Conservation (phyloP, 1,284 basidiomycete species). For the Uromyces viciae-fabae region DNA sequence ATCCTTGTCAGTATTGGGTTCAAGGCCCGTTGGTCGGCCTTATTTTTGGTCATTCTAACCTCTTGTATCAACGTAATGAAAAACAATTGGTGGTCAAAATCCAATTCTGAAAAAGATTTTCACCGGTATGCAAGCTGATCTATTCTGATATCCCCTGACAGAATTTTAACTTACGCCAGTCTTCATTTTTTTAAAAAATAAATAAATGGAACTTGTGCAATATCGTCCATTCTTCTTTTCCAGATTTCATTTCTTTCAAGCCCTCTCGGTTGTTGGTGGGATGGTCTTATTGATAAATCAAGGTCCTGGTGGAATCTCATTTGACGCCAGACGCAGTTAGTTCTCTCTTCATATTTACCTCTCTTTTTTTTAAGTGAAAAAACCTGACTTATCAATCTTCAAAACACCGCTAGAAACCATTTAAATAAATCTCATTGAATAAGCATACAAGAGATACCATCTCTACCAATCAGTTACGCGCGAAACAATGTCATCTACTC, state of each 20-base stretch:
- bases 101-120: constrained; percentile 39
- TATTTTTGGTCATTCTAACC: constrained; percentile 33
- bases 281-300: constrained; percentile 39
- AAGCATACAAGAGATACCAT: no score
- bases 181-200: no score
- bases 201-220: no score
- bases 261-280: constrained; percentile 27
- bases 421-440: no score
- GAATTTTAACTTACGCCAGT: background rate
- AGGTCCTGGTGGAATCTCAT: constrained; percentile 38
- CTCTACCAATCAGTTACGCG: no score
- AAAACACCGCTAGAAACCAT: no score
- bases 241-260: constrained; percentile 40
- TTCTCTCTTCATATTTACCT: background rate
- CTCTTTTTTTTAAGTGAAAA: background rate
- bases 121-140: constrained; percentile 13
- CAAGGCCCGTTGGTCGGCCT: constrained; percentile 25
- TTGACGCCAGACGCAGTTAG: constrained; percentile 28
- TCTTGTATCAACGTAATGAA: constrained; percentile 28
- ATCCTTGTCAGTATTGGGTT: constrained; percentile 25
- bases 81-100: constrained; percentile 40
- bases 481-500: no score
- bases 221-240: background rate
- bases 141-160: background rate
- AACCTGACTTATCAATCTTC: no score